These are phyloP conservation scores for Chalaropsis thielavioides DNA, from an alignment of 2,329 filamentous ascomycete species.

Conservation along the genomic window DNA sequence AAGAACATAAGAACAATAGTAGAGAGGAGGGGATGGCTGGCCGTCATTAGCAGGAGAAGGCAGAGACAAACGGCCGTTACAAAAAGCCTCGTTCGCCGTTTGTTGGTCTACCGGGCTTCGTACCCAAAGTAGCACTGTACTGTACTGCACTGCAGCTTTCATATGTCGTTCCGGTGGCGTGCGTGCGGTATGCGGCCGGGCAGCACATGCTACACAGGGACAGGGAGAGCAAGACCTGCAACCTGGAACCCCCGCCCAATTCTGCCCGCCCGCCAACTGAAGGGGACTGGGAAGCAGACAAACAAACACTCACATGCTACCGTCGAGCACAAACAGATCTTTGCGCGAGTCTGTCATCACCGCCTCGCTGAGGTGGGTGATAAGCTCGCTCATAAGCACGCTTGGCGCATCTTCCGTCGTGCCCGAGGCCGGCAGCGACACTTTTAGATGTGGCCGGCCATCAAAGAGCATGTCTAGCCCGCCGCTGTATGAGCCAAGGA, in stretches of 20 bases:
- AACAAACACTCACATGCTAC: constrained; percentile 59
- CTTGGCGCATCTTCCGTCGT: constrained; percentile 35
- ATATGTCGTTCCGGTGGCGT: not conserved
- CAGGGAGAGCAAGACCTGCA: not conserved
- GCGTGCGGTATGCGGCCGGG: not conserved
- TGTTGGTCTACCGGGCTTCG: not conserved
- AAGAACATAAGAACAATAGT: not conserved
- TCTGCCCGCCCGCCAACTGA: not conserved
- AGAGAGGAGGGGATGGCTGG: not conserved
- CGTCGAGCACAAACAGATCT: constrained; percentile 80
- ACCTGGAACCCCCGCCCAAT: not conserved
- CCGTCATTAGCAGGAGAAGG: not conserved
- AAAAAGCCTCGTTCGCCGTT: not conserved
- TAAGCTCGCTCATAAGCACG: constrained; percentile 56
- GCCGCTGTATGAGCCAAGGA: constrained; percentile 41
- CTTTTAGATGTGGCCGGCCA: constrained; percentile 57
- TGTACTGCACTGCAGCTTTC: not conserved
- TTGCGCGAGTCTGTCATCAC: constrained; percentile 74
- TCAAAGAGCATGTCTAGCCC: constrained; percentile 91
- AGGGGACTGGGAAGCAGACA: not conserved
- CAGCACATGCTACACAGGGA: not conserved
- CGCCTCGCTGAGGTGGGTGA: constrained; percentile 63
- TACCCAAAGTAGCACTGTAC: not conserved
- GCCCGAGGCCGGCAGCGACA: constrained; percentile 52
- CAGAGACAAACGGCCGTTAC: not conserved